These are phyloP conservation scores for Fusarium ramigenum DNA, from an alignment of 2,329 filamentous ascomycete species.

Conservation along the genomic window DNA sequence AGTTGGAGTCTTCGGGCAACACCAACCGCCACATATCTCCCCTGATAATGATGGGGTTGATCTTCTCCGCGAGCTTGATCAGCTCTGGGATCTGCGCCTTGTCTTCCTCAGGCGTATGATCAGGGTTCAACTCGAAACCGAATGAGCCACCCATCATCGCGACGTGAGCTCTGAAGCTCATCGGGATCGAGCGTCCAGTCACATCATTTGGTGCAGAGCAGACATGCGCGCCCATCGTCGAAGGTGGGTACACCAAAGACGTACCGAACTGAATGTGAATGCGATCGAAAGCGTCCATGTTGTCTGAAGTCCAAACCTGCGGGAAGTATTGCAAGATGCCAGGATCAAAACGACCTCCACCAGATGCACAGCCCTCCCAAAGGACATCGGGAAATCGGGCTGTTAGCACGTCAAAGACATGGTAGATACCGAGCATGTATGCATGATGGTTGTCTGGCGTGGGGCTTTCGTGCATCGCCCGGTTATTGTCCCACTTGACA, in stretches of 20 bases:
- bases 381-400: slow-evolving; percentile 68
- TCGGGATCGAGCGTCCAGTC: slow-evolving; percentile 63
- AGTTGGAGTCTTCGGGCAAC: slow-evolving; percentile 67
- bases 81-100: slow-evolving; percentile 61
- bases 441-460: slow-evolving; percentile 63
- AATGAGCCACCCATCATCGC: slow-evolving; percentile 76
- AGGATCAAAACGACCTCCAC: slow-evolving; percentile 71
- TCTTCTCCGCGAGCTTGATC: slow-evolving; percentile 61
- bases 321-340: slow-evolving; percentile 72
- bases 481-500: slow-evolving; percentile 76
- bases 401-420: slow-evolving; percentile 68
- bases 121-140: slow-evolving; percentile 70
- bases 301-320: slow-evolving; percentile 72
- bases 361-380: slow-evolving; percentile 73
- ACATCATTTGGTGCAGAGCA: slow-evolving; percentile 68
- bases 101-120: slow-evolving; percentile 61
- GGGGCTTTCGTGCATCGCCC: slow-evolving; percentile 68
- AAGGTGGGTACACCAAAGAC: slow-evolving; percentile 69
- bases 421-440: slow-evolving; percentile 72
- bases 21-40: slow-evolving; percentile 69
- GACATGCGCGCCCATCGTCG: slow-evolving; percentile 72
- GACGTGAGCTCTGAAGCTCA: slow-evolving; percentile 70
- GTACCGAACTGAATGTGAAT: slow-evolving; percentile 72
- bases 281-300: slow-evolving; percentile 70
- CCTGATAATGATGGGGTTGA: slow-evolving; percentile 67